These are phyloP conservation scores for Lachancea fermentati DNA, from an alignment of 805 yeast species.

Conservation along the genomic window DNA sequence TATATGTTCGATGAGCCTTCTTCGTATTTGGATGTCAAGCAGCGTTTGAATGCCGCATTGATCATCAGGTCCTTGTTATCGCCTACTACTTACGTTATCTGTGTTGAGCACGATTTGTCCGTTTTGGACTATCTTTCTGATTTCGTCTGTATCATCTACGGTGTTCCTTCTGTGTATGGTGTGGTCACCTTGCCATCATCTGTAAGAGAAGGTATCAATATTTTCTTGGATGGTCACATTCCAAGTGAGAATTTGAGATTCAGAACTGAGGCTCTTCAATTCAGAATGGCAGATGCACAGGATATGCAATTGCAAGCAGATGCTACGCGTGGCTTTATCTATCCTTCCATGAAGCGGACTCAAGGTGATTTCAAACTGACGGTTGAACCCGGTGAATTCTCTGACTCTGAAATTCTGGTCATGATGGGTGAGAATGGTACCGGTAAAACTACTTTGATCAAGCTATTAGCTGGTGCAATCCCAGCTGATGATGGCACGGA, in stretches of 20 bases:
- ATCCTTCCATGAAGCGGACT: constrained; percentile 82
- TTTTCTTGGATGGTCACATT: constrained; percentile 95
- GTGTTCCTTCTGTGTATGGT: constrained; percentile 98
- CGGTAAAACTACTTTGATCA: constrained; percentile 97
- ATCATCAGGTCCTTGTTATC: constrained; percentile 81
- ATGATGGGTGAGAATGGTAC: constrained; percentile 99
- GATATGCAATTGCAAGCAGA: constrained; percentile 64
- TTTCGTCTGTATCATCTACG: constrained; percentile 92
- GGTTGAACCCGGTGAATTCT: constrained; percentile 83
- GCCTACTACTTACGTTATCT: constrained; percentile 79
- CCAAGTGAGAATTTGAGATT: constrained; percentile 96
- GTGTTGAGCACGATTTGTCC: constrained; percentile 98
- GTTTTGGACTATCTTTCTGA: constrained; percentile 96
- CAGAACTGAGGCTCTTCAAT: constrained; percentile 92
- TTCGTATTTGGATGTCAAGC: constrained; percentile 96
- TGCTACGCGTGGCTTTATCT: constrained; percentile 68
- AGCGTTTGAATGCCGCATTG: constrained; percentile 95
- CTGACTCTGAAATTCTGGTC: constrained; percentile 93
- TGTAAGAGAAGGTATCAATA: constrained; percentile 98
- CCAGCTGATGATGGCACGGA: constrained; percentile 80
- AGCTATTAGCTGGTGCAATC: constrained; percentile 87
- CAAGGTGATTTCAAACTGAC: constrained; percentile 91
- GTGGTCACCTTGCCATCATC: constrained; percentile 95
- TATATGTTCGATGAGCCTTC: constrained; percentile 99
- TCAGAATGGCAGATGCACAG: constrained; percentile 84